A percentile compares a stretch with the other conserved stretches of the same genome.
Conservation (phyloP, 306 rosid genomes). For the Cotoneaster glaucophyllus region DNA sequence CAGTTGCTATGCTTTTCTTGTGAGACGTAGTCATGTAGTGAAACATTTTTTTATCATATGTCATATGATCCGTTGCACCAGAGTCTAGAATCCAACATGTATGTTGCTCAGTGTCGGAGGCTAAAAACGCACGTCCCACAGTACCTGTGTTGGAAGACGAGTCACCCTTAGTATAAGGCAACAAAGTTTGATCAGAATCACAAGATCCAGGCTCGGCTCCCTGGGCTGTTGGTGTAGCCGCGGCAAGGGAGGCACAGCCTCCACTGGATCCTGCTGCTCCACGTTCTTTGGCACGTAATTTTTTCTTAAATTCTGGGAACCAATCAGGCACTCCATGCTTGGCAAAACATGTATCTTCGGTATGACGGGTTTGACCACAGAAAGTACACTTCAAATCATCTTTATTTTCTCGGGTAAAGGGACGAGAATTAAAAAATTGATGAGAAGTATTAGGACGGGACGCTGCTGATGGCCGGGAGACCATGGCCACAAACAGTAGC, state of each 20-base stretch:
- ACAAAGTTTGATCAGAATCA: not conserved
- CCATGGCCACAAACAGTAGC: accelerated
- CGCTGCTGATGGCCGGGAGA: accelerated
- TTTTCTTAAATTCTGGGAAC: too few species aligned
- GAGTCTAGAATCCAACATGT: not conserved
- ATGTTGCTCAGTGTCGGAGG: not conserved
- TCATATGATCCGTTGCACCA: not conserved
- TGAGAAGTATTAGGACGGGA: too few species aligned
- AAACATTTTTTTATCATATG: not conserved
- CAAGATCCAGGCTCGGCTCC: accelerated
- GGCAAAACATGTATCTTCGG: too few species aligned
- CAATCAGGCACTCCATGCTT: not conserved
- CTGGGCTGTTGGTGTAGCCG: not conserved
- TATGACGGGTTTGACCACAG: too few species aligned
- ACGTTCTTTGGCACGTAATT: not conserved
- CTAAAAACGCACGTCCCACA: not conserved
- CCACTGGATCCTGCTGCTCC: accelerated
- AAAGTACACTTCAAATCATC: too few species aligned
- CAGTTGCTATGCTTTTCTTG: too few species aligned
- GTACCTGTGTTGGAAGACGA: not conserved
- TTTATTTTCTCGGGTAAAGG: too few species aligned
- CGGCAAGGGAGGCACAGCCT: not conserved
- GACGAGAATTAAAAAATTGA: too few species aligned
- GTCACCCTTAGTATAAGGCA: not conserved
- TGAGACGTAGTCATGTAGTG: too few species aligned